Base-by-base conservation (phyloP, 768 basidiomycete species). In the Mycena latifolia region DNA sequence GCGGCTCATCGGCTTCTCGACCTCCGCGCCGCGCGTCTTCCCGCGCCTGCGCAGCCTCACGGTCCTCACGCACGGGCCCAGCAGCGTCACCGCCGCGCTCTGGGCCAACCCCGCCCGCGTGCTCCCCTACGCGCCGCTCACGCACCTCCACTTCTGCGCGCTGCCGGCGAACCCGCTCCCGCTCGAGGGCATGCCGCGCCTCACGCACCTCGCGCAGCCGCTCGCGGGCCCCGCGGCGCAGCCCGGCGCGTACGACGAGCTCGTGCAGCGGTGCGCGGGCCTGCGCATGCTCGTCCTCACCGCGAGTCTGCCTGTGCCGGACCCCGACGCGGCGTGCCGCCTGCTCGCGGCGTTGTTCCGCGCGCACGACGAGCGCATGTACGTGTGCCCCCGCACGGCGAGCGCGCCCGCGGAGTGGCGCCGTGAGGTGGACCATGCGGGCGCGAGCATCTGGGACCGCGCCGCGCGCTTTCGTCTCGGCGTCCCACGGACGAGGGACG, bases 241-340 rank as follows among this genome's bases (percentile, higher is more conserved):
- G 29, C 50, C 50, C 3, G 24, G 5, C 8, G 39, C 41, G 12
- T 22, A 6, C 20, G 59, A 51, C 28, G 25, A 17, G 11, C 33
- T 52, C 3, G 9, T 60, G 28, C 35, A 41, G 22, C 48, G 59
- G 3, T 60, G 59, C n/a, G 29, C 50, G 3, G 37, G 5, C 0
- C 50, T 60, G 37, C 4, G 5, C 12, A 60, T 60, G 59, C 59
- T 60, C 22, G 59, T 60, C 10, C 24, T 60, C 7, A 59, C 54
- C 18, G 20, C 5, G 20, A 45, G n/a, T 14, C 5, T 46, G 20
- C 45, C n/a, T n/a, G n/a, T 3, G 45, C 24, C 37, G 1, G 24
- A 39, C 9, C 31, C n/a, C 27, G 22, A 0, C 25, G 24, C 17
- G 18, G 29, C 22, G 12, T 25, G 35, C 25, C 25, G n/a, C 5